Base-by-base conservation (phyloP, 2,329 filamentous ascomycete species). In the Ophiostoma ulmi region DNA sequence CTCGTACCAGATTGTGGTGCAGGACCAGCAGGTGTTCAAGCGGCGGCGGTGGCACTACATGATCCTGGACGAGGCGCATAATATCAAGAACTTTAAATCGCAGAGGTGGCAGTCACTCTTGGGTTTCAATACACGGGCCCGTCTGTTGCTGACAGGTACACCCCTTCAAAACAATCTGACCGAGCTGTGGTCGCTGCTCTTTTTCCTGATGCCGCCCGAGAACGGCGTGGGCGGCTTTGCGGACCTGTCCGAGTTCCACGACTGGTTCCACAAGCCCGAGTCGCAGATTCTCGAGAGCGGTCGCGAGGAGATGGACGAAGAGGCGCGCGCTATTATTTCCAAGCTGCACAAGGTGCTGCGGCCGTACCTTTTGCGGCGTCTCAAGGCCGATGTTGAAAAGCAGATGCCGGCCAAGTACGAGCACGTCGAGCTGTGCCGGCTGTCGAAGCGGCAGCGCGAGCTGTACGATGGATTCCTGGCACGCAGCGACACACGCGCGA, bases 51-150 rank as follows among this genome's bases (percentile, higher is more conserved):
- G 96, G 96, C 94, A 98, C 78, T 99, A 98, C 80, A 93, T 99
- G 87, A 94, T 99, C 74, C 87, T 99, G 1, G 95, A 99, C 75
- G 95, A 99, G 81, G 95, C 96, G 0, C 95, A 99, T 82, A 98
- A 99, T 80, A 99, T 99, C 85, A 98, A 99, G 78, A 99, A 99
- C 80, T 99, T 98, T 84, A 94, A 97, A 77, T 97, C 94, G 1
- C 94, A 97, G 79, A 86, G 94, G 74, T 99, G 95, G 94, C 95
- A 98, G 79, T 94, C 93, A 0, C 86, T 99, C 74, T 87, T 99
- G 31, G 95, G 91, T 0, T 96, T 99, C 81, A 94, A 96, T 76
- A 98, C 95, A 0, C 89, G 91, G 73, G 90, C 94, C 38, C 88
- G 95, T 44, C 86, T 99, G 13, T 82, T 99, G 0, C 84, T 99